Base-by-base conservation (phyloP, 2,329 filamentous ascomycete genomes). In the Ustilaginoidea virens region DNA sequence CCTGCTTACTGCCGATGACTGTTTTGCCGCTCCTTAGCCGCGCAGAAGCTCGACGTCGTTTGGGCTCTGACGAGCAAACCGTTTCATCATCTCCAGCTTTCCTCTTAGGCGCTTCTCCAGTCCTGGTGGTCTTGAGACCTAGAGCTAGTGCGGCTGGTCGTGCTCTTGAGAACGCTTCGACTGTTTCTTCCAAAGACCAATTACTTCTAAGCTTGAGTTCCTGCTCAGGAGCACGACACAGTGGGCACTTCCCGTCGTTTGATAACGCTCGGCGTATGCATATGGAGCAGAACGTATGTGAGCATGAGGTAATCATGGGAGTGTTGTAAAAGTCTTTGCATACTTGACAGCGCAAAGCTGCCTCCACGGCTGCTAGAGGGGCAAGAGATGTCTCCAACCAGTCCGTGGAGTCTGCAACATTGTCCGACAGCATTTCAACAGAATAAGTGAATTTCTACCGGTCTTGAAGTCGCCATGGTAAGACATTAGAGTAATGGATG, bases 271-370 rank as follows among this genome's bases (percentile, higher is more conserved):
- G 69, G 17, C 90, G 79, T 49, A 98, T 96, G 52, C 90, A 98
- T 30, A 92, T 60, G 5, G 87, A 94, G 62, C 90, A 98, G 48
- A 98, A 98, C 0, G 90, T 96, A 50, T 98, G 90, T 30, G 74
- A 80, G 57, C 90, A 98, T 1, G 81, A 80, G 1, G 90, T 98
- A 37, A 94, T 77, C 70, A 98, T 90, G 0, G 90, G 90, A 28
- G 85, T 92, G 36, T 74, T 74, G 59, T 81, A 96, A 55, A 96
- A 92, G 52, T 98, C 92, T 51, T 96, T 96, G 69, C 90, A 98
- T 35, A 98, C 80, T 53, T 96, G 82, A 55, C 90, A 98, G 42
- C 90, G 81, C 13, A 98, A 64, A 3, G 85, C 74, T 35, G 79
- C 74, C 46, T 98, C 90, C 37, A 98, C 70, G 10, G 69, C 59